These are phyloP conservation scores for Chloromonas sp. DNA, from an alignment of 163 green algal species.

Conservation along the genomic window DNA sequence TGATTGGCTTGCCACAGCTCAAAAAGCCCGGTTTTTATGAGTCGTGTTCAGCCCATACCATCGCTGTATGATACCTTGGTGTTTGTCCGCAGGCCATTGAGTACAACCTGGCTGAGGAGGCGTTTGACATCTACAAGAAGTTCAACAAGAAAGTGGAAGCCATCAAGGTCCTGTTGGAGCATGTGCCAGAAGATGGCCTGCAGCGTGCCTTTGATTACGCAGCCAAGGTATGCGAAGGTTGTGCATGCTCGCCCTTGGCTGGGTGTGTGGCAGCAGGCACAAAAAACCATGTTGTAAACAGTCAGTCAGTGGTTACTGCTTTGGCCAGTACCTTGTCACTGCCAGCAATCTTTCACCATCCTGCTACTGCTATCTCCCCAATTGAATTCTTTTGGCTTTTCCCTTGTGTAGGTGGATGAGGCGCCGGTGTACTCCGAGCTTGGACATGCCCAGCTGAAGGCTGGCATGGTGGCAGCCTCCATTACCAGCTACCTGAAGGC, in stretches of 20 bases:
- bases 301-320: neutral
- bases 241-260: neutral
- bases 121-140: slow-evolving; percentile 99
- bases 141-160: slow-evolving; percentile 88
- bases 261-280: neutral
- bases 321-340: neutral
- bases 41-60: too few species aligned
- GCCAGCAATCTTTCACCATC: too few species aligned
- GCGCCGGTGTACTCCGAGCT: slow-evolving; percentile 89
- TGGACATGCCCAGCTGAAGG: slow-evolving; percentile 83
- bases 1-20: too few species aligned
- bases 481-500: slow-evolving; percentile 89
- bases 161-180: slow-evolving; percentile 76
- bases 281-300: neutral
- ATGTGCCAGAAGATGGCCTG: slow-evolving; percentile 68
- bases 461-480: slow-evolving; percentile 67
- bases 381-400: neutral
- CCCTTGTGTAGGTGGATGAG: slow-evolving; percentile 72
- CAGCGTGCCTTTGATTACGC: slow-evolving; percentile 89
- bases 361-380: too few species aligned
- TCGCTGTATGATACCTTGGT: too few species aligned
- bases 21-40: too few species aligned
- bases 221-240: slow-evolving; percentile 45
- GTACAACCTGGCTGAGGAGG: slow-evolving; percentile 77
- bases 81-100: slow-evolving; percentile 89